phyloP scores from a whole-genome alignment of 352 stramenopile species.

The Globisporangium echinulatum region DNA sequence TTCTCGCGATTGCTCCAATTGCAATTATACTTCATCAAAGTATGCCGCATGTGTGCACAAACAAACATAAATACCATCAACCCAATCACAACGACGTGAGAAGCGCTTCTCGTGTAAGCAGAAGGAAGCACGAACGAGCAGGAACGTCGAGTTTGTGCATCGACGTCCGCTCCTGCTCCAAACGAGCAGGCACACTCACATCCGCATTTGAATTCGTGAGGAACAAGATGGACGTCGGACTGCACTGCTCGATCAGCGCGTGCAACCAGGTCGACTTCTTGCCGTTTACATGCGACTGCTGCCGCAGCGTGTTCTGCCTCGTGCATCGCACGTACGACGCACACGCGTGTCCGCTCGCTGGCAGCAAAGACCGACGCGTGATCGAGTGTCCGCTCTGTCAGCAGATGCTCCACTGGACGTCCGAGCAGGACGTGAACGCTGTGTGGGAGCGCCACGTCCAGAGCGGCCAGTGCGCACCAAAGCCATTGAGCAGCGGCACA shows the following conservation, averaged over 20 bases:
- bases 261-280: conserved; percentile 83
- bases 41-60: too few species aligned
- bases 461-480: conserved; percentile 35
- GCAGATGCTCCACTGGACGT: conserved; percentile 60
- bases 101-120: too few species aligned
- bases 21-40: too few species aligned
- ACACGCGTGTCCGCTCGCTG: conserved; percentile 60
- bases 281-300: conserved; percentile 84
- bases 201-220: not conserved
- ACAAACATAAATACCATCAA: too few species aligned
- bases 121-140: too few species aligned
- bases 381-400: conserved; percentile 68
- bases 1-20: too few species aligned
- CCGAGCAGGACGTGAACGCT: conserved; percentile 64
- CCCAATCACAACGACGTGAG: too few species aligned
- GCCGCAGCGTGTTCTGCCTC: conserved; percentile 74
- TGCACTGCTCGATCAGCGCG: conserved; percentile 54
- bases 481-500: not conserved
- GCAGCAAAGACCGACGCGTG: conserved; percentile 59
- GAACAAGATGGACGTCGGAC: conserved; percentile 55
- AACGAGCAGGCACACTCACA: not conserved
- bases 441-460: conserved; percentile 72
- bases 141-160: too few species aligned
- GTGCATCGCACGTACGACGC: conserved; percentile 73
- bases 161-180: too few species aligned